These are phyloP conservation scores for Mariannaea sp. DNA, from an alignment of 2,329 filamentous ascomycete species.

Conservation along the genomic window DNA sequence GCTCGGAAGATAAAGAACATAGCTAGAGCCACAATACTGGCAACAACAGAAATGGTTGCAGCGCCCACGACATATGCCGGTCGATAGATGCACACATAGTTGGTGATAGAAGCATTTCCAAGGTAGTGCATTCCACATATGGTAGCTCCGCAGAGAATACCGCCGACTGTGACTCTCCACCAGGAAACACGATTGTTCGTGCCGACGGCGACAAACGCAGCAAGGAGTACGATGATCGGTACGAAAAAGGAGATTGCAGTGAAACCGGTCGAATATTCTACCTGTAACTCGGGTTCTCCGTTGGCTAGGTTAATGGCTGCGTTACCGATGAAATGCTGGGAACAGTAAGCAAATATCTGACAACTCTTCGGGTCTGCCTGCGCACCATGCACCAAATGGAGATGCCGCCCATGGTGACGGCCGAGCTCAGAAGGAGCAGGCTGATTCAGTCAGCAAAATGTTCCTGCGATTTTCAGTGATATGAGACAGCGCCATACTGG, in stretches of 20 bases:
- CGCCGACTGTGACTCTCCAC: slow-evolving; percentile 64
- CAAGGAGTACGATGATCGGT: slow-evolving; percentile 73
- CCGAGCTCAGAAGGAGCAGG: slow-evolving; percentile 65
- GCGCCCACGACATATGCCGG: slow-evolving; percentile 67
- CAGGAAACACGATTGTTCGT: slow-evolving; percentile 61
- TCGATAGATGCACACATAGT: slow-evolving; percentile 71
- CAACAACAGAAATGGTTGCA: slow-evolving; percentile 71
- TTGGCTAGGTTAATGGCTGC: slow-evolving; percentile 73
- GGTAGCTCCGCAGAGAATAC: slow-evolving; percentile 71
- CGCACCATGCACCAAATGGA: slow-evolving; percentile 73
- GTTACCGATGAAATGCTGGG: slow-evolving; percentile 69
- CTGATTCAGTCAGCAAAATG: slow-evolving; percentile 44
- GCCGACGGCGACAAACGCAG: slow-evolving; percentile 73
- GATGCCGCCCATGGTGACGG: slow-evolving; percentile 74
- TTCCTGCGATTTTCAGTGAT: not conserved
- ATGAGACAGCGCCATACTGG: slow-evolving; percentile 61
- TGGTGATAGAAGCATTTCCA: slow-evolving; percentile 80
- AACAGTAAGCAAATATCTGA: not conserved
- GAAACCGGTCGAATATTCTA: slow-evolving; percentile 73
- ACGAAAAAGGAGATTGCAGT: slow-evolving; percentile 81
- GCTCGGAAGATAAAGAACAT: slow-evolving; percentile 80
- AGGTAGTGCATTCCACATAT: slow-evolving; percentile 89
- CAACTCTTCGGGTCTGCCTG: slow-evolving; percentile 1
- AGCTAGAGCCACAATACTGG: slow-evolving; percentile 70
- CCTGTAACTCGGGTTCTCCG: slow-evolving; percentile 66